Evolutionary conservation across 805 yeast species (phyloP).

Genomic region (Lipomyces spencermartinsiae): DNA sequence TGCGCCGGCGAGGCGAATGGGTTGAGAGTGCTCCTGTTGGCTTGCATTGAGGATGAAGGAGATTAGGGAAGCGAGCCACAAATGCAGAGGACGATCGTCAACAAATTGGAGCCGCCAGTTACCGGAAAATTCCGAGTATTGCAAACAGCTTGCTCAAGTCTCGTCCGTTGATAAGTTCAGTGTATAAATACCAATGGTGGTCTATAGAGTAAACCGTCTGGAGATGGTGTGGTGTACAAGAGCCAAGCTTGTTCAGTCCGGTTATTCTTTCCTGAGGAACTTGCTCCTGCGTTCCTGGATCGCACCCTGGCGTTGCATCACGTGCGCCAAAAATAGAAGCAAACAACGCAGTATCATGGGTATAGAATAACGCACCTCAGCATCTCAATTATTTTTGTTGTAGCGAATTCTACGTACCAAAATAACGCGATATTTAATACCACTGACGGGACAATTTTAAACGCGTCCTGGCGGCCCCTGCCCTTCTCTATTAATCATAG

Average conservation of each 20-base stretch:
- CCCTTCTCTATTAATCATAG: too few species aligned
- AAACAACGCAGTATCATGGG: neutral
- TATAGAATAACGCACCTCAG: neutral
- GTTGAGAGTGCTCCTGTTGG: slow-evolving; percentile 20
- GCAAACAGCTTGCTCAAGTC: neutral
- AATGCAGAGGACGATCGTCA: neutral
- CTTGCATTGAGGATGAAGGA: slow-evolving; percentile 14
- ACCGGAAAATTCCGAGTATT: too few species aligned
- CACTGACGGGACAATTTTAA: too few species aligned
- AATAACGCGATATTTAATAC: too few species aligned
- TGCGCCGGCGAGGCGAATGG: slow-evolving; percentile 37
- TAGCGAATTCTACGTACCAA: neutral
- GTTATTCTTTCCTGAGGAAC: neutral
- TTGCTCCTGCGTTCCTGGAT: neutral
- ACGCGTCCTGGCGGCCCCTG: too few species aligned
- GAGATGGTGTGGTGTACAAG: neutral
- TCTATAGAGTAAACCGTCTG: neutral
- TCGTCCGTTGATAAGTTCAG: neutral
- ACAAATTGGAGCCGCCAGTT: neutral
- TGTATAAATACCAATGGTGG: neutral
- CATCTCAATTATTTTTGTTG: neutral
- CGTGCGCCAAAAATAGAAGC: slow-evolving; percentile 4
- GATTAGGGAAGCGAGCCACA: neutral
- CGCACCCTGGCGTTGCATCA: neutral
- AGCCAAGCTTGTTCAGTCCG: neutral